A percentile compares a stretch with the other conserved stretches of the same genome.
Conservation (phyloP, 1,139 yeast species). For the Hyphopichia wangnamkhiaoensis region DNA sequence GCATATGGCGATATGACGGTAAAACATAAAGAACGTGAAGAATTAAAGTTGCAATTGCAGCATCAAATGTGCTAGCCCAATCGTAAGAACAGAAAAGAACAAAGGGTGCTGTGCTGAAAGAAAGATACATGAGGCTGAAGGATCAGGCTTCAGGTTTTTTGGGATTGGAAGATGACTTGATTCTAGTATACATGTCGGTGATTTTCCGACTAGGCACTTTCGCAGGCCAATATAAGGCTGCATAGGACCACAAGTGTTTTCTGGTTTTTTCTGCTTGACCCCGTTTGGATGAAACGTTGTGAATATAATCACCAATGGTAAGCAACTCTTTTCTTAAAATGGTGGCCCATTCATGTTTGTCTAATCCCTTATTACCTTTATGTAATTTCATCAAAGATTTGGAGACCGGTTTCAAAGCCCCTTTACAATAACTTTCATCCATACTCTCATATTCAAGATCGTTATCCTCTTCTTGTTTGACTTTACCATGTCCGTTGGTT, state of each 20-base stretch:
- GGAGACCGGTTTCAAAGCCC: conserved; percentile 68
- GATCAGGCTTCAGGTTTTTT: conserved; percentile 2
- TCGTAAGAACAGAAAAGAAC: no score
- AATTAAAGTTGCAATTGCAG: no score
- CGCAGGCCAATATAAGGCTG: conserved; percentile 92
- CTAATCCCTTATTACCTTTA: conserved; percentile 79
- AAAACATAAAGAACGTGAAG: no score
- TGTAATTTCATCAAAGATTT: conserved; percentile 73
- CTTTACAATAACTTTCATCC: conserved; percentile 76
- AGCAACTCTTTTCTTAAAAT: conserved; percentile 73
- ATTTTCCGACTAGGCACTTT: conserved; percentile 81
- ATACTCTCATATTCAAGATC: conserved; percentile 73
- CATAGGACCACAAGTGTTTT: conserved; percentile 88
- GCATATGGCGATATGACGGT: no score
- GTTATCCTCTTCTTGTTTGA: conserved; percentile 27
- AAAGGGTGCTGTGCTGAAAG: no score
- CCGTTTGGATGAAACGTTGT: conserved; percentile 9
- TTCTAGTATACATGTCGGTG: conserved; percentile 79
- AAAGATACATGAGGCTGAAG: no score
- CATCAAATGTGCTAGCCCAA: no score
- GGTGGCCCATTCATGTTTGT: conserved; percentile 81
- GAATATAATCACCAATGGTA: conserved; percentile 76
- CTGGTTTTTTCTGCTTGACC: conserved; percentile 34
- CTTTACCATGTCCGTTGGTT: conserved; percentile 7
- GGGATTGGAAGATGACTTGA: conserved; percentile 25